Percentiles rank a stretch among this genome's conserved stretches.
These are phyloP conservation scores for Amylocarpus encephaloides DNA, from an alignment of 2,329 filamentous ascomycete genomes.

Conservation along the genomic window DNA sequence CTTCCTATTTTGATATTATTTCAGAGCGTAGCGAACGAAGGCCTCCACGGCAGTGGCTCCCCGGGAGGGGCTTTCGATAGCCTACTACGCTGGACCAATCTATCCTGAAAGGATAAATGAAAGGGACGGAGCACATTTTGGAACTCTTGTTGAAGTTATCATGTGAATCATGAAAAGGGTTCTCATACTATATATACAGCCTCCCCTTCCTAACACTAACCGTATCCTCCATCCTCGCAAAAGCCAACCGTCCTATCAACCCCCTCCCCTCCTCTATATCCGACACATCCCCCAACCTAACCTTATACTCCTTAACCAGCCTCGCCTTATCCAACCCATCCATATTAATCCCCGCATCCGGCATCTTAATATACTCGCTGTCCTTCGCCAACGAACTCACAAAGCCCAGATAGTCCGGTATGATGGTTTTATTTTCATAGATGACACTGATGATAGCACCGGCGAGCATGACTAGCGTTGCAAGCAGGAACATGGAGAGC, in stretches of 20 bases:
- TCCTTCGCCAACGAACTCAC: slow-evolving; percentile 21
- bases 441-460: slow-evolving; percentile 14
- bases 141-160: too few relatives aligned
- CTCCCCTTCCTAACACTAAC: slow-evolving; percentile 9
- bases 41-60: too few relatives aligned
- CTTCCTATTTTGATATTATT: too few relatives aligned
- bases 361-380: slow-evolving; percentile 22
- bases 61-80: too few relatives aligned
- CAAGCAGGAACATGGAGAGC: slow-evolving; percentile 17
- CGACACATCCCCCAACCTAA: slow-evolving; percentile 19
- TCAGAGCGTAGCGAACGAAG: too few relatives aligned
- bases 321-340: slow-evolving; percentile 24
- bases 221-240: slow-evolving; percentile 23
- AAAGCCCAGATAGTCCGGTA: slow-evolving; percentile 22
- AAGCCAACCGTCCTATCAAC: slow-evolving; percentile 15
- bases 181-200: neutral
- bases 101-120: too few relatives aligned
- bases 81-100: too few relatives aligned
- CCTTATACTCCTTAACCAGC: slow-evolving; percentile 22
- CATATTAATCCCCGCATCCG: slow-evolving; percentile 23
- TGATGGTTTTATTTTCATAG: slow-evolving; percentile 16
- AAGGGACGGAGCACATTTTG: too few relatives aligned
- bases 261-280: slow-evolving; percentile 8
- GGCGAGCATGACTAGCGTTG: slow-evolving; percentile 19
- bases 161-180: too few relatives aligned